These are phyloP conservation scores for Hypoxylon sp. DNA, from an alignment of 2,329 filamentous ascomycete species.

Conservation along the genomic window DNA sequence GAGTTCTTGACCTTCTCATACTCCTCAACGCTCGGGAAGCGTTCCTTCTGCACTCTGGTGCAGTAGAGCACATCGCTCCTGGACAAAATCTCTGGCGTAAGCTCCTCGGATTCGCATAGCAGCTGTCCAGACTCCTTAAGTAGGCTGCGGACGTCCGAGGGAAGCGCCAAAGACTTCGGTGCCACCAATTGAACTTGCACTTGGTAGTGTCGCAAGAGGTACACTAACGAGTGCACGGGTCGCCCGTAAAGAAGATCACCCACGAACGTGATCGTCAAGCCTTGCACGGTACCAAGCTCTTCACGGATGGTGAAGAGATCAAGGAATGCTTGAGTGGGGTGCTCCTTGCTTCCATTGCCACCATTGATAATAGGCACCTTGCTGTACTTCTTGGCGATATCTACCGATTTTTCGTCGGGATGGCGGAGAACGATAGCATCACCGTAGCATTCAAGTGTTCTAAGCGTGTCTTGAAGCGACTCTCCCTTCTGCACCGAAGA, in stretches of 20 bases:
- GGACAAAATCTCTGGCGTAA: conserved; percentile 88
- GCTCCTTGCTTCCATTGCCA: conserved; percentile 93
- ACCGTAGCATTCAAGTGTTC: conserved; percentile 91
- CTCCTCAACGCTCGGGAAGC: conserved; percentile 80
- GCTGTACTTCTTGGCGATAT: conserved; percentile 85
- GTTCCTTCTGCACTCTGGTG: conserved; percentile 95
- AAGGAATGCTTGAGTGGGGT: conserved; percentile 96
- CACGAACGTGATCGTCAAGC: conserved; percentile 93
- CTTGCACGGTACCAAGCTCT: conserved; percentile 93
- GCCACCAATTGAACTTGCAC: conserved; percentile 92
- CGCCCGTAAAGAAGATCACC: conserved; percentile 94
- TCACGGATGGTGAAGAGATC: conserved; percentile 99
- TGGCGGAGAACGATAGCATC: conserved; percentile 97
- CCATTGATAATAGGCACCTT: conserved; percentile 95
- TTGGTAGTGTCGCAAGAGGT: conserved; percentile 94
- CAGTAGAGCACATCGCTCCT: conserved; percentile 94
- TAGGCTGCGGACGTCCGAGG: conserved; percentile 75
- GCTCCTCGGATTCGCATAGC: conserved; percentile 74
- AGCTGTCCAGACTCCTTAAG: conserved; percentile 80
- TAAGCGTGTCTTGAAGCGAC: conserved; percentile 89
- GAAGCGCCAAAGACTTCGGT: conserved; percentile 80
- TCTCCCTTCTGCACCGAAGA: conserved; percentile 96
- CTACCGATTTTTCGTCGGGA: conserved; percentile 81
- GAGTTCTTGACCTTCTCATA: conserved; percentile 90
- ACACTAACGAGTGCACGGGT: conserved; percentile 93